These are phyloP conservation scores for Botryosphaeria dothidea DNA, from an alignment of 2,329 filamentous ascomycete genomes.

Conservation along the genomic window DNA sequence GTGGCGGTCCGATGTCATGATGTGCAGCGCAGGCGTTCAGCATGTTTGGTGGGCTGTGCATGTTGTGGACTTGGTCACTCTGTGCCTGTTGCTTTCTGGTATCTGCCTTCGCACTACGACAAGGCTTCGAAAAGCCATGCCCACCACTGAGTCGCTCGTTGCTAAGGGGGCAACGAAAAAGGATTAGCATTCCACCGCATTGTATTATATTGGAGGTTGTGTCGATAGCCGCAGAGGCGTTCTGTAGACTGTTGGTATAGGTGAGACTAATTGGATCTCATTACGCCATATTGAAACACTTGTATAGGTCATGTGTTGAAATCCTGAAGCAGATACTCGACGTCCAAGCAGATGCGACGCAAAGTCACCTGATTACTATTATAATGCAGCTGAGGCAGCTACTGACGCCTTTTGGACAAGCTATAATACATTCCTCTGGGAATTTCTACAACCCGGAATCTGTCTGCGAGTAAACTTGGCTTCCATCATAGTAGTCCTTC, in stretches of 20 bases:
- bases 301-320: too few species aligned
- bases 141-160: not conserved
- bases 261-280: not conserved
- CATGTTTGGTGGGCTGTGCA: constrained; percentile 95
- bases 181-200: not conserved
- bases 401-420: too few species aligned
- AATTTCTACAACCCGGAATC: constrained; percentile 8
- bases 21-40: constrained; percentile 79
- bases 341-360: too few species aligned
- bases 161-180: not conserved
- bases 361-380: not conserved
- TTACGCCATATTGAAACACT: too few species aligned
- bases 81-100: constrained; percentile 32
- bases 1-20: constrained; percentile 81
- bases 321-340: too few species aligned
- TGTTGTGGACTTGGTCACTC: constrained; percentile 62
- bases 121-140: not conserved
- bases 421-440: too few species aligned
- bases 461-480: not conserved
- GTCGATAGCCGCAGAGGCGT: not conserved
- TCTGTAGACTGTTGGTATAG: not conserved
- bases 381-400: not conserved
- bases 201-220: not conserved
- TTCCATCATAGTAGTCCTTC: not conserved
- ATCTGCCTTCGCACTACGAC: constrained; percentile 3